Percentiles rank a stretch among this genome's conserved stretches.
These are phyloP conservation scores for Fusarium ramigenum DNA, from an alignment of 2,329 filamentous ascomycete genomes.

Conservation along the genomic window DNA sequence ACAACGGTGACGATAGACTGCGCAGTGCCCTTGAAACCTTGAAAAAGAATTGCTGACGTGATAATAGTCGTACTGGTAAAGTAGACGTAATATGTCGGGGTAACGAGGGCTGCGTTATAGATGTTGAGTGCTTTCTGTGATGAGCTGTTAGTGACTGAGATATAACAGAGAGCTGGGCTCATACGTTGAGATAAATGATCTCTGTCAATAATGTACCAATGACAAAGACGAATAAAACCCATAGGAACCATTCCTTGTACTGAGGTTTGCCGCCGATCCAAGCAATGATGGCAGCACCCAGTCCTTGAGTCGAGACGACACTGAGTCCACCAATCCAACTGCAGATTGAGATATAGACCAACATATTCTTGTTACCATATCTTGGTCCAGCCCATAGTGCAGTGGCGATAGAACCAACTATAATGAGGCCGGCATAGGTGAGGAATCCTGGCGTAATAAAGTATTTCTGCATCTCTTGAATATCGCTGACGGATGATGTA, in stretches of 20 bases:
- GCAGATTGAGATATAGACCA: conserved; percentile 97
- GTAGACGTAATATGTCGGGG: conserved; percentile 98
- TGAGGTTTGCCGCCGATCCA: conserved; percentile 83
- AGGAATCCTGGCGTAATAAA: conserved; percentile 89
- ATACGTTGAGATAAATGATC: conserved; percentile 94
- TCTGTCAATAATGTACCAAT: conserved; percentile 89
- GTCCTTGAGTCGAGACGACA: conserved; percentile 92
- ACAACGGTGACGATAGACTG: conserved; percentile 87
- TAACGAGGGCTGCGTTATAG: conserved; percentile 96
- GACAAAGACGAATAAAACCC: conserved; percentile 91
- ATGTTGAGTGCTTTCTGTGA: conserved; percentile 94
- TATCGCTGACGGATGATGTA: conserved; percentile 84
- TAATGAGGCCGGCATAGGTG: conserved; percentile 82
- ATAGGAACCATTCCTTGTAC: conserved; percentile 98
- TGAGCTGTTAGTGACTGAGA: conserved; percentile 45
- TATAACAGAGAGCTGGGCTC: conserved; percentile 44
- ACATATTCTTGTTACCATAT: conserved; percentile 96
- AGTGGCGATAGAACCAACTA: conserved; percentile 75
- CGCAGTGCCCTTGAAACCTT: conserved; percentile 88
- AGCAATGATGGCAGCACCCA: conserved; percentile 90
- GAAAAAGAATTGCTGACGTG: conserved; percentile 90
- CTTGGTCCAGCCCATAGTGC: conserved; percentile 84
- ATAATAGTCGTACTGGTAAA: conserved; percentile 97
- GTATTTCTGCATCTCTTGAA: conserved; percentile 91
- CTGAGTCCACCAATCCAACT: conserved; percentile 93